Percentiles rank a stretch among this genome's conserved stretches.
Conservation (phyloP, 257 asterid species). For the Solanum phureja region DNA sequence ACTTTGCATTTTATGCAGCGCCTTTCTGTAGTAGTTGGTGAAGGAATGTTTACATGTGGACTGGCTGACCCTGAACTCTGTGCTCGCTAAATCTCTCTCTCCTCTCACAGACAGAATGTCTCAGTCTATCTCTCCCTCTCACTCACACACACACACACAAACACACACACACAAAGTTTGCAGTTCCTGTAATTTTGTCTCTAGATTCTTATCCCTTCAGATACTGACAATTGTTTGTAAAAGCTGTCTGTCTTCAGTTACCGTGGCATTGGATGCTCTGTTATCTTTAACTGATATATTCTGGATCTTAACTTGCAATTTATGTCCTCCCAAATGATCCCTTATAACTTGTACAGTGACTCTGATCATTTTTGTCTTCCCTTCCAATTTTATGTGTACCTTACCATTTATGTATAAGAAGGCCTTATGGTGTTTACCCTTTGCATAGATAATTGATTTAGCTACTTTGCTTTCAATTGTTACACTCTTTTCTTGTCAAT, state of each 20-base stretch:
- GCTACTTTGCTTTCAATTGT: not conserved
- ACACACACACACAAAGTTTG: not conserved
- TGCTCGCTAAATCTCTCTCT: not conserved
- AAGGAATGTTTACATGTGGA: not conserved
- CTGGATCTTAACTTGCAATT: not conserved
- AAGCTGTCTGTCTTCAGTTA: not conserved
- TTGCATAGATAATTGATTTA: not conserved
- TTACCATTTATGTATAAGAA: not conserved
- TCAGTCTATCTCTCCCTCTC: not conserved
- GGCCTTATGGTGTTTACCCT: not conserved
- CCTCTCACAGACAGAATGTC: not conserved
- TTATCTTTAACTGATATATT: not conserved
- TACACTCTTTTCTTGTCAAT: constrained; percentile 1
- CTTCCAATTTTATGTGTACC: not conserved
- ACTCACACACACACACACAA: too few relatives aligned
- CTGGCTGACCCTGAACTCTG: not conserved
- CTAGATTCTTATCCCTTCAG: not conserved
- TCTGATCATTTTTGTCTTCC: not conserved
- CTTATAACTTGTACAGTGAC: not conserved
- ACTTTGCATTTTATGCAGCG: not conserved
- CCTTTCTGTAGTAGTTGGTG: not conserved
- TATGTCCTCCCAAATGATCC: not conserved
- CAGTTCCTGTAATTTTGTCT: not conserved
- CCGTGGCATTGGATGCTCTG: not conserved
- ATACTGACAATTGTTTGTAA: not conserved